Base-by-base conservation (phyloP, 2,329 filamentous ascomycete species). In the Davidsoniella eucalypti region DNA sequence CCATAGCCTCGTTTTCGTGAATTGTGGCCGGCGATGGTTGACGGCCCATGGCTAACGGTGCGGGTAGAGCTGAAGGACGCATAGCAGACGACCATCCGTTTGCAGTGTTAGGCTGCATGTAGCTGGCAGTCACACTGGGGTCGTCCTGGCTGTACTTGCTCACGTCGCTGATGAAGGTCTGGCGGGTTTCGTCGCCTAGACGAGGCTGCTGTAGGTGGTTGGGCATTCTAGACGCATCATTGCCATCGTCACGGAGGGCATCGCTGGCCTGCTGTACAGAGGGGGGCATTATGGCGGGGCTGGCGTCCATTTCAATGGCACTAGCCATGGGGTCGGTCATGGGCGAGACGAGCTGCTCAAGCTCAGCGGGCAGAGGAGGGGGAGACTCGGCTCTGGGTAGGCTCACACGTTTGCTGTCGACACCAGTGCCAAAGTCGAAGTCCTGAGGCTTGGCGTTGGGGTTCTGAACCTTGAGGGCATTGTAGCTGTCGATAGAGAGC, bases 261-360 rank as follows among this genome's bases (percentile, higher is more conserved):
- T 37, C n/a, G 12, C 36, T 38, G 17, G 29, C 26, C 9, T 48
- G 39, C 17, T 49, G 39, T n/a, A 9, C 50, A 6, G 33, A 21
- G 40, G 21, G 29, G n/a, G 65, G 64, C 47, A 66, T 66, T 2
- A 64, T 65, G 50, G 64, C 61, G n/a, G 72, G 71, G 49, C 69
- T 72, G 33, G 81, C 79, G 61, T 88, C 82, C 84, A 93, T 88
- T 62, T 92, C 87, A 49, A 87, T 75, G 6, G 45, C 53, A 23
- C 26, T 18, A 7, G 26, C 41, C 5, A 29, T 36, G 10, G 45
- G 46, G 21, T 50, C 37, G 2, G 41, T 25, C 23, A 44, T 36
- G 17, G 49, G 44, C 9, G 52, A 42, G 2, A 82, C 78, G 59
- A 82, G 80, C 8, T 79, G 79, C 10, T 79, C 62, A 40, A 67